Evolutionary conservation across 2,329 filamentous ascomycete genomes (phyloP), one percentile per base, ranked within the genome.

Genomic region (Microcera coccophila): DNA sequence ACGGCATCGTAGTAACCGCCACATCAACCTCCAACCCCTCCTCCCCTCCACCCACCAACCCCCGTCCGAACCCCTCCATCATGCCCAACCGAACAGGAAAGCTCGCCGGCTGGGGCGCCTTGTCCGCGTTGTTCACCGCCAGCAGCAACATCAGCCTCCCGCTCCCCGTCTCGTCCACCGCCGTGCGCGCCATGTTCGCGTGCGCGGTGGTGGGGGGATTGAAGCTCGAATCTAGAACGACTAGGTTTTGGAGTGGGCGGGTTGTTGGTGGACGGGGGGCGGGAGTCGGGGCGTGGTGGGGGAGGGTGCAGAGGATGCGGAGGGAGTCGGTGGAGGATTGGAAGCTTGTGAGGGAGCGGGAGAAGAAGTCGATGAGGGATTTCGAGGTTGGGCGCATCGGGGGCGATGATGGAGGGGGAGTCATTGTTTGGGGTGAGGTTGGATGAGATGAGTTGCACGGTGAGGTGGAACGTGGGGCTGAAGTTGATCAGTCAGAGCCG

Each of bases 1-100:
- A 90, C 1, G 87, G 83, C 55, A 78, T 72, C 26, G 76, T 84
- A 0, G 85, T 88, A 2, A 93, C 72, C 2, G 75, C 85, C 28
- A 91, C 74, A 52, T 90, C 86, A 4, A 82, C 65, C 20, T 67
- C 62, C 1, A 62, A 34, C 4, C 49, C 54, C 4, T 31, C 42
- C 8, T 14, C 43, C 11, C 3, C 21, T 18, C 19, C 22, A n/a
- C 4, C 24, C 14, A 39, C 36, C 21, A 80, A 53, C 1, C 85
- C 82, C 37, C 68, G 61, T 3, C 81, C 84, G 52, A 90, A 83
- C 0, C 78, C 64, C 17, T 78, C 75, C 84, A 91, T 90, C 73
- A 91, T 81, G 5, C 74, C 73, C 21, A 91, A 66, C 4, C 87
- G 71, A 41, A 85, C 72, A 32, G 78, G 76, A 52, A 90, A 87